phyloP scores from a whole-genome alignment of 2,329 filamentous ascomycete genomes.

The Fusarium keratoplasticum region DNA sequence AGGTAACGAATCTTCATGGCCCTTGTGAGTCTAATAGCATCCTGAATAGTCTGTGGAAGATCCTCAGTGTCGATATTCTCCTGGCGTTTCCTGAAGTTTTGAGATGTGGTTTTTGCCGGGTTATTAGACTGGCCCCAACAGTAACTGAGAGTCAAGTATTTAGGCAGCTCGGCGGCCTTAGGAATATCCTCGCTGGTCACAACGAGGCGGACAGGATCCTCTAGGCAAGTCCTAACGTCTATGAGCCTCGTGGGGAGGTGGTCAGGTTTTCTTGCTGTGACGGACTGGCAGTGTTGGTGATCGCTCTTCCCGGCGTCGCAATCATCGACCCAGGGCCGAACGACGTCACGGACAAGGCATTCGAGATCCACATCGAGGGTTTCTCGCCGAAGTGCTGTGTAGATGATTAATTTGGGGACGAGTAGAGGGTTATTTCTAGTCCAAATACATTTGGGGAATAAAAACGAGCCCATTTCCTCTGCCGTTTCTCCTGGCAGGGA shows the following conservation, averaged over 20 bases:
- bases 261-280: neutral
- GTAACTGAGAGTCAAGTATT: neutral
- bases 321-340: neutral
- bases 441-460: no score
- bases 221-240: neutral
- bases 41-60: neutral
- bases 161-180: neutral
- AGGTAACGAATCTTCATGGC: neutral
- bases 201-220: neutral
- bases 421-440: no score
- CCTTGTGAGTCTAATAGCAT: neutral
- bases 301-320: neutral
- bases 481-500: no score
- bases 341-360: neutral
- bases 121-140: neutral
- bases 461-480: no score
- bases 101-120: neutral
- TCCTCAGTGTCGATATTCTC: neutral
- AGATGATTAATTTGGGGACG: no score
- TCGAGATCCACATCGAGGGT: neutral
- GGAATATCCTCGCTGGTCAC: neutral
- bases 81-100: neutral
- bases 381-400: neutral
- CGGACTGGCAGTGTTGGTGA: neutral
- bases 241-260: neutral